Conservation (phyloP, 768 basidiomycete species). For the Lepiota venenata region DNA sequence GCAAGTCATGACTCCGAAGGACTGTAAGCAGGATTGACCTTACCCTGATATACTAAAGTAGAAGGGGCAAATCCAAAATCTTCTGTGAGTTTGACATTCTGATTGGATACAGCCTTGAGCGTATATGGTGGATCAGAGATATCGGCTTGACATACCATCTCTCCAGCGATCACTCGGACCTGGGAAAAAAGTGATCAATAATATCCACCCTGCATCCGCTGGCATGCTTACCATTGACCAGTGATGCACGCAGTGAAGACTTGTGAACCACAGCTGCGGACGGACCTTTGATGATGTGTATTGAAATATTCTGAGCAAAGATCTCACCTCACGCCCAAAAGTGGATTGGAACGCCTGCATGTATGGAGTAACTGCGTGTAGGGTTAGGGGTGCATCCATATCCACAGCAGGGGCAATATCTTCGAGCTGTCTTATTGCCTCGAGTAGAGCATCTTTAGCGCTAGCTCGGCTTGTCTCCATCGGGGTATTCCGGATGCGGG, state of each 20-base stretch:
- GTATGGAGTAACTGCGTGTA: constrained; percentile 81
- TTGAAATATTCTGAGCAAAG: not conserved
- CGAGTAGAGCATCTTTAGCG: constrained; percentile 54
- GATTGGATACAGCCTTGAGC: not conserved
- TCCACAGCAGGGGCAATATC: constrained; percentile 44
- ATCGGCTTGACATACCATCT: constrained; percentile 51
- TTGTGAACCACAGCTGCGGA: constrained; percentile 79
- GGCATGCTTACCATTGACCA: constrained; percentile 76
- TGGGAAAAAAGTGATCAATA: constrained; percentile 22
- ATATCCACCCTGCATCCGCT: constrained; percentile 7
- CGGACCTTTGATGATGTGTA: not conserved
- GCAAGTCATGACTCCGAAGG: constrained; percentile 5
- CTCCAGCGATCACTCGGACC: constrained; percentile 83
- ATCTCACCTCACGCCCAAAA: constrained; percentile 73
- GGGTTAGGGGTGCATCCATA: constrained; percentile 57
- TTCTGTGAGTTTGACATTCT: constrained; percentile 67
- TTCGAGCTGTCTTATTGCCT: constrained; percentile 55
- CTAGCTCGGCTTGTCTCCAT: constrained; percentile 70
- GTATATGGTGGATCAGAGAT: constrained; percentile 3
- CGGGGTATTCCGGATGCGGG: constrained; percentile 72
- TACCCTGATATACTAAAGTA: constrained; percentile 73
- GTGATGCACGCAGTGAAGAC: constrained; percentile 83
- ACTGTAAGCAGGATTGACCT: constrained; percentile 10
- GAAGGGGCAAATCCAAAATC: constrained; percentile 89
- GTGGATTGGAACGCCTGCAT: constrained; percentile 74